These are phyloP conservation scores for Thelephora ganbajun DNA, from an alignment of 768 basidiomycete species.

Conservation along the genomic window DNA sequence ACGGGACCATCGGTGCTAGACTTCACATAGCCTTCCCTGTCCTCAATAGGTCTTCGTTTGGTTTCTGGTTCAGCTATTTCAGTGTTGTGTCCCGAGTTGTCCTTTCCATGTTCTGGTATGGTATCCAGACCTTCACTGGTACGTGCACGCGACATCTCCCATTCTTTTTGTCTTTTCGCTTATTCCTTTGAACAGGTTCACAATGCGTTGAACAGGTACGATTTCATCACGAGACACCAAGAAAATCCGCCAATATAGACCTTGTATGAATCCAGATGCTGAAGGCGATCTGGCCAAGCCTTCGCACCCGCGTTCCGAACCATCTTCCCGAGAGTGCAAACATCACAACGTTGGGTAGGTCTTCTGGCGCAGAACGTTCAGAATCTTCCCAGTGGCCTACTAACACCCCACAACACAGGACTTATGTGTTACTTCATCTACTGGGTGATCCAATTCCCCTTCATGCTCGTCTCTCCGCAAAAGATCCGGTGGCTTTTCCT, in stretches of 20 bases:
- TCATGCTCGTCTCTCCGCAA: slow-evolving; percentile 67
- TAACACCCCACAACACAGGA: slow-evolving; percentile 21
- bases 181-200: slow-evolving; percentile 21
- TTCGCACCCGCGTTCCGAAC: slow-evolving; percentile 44
- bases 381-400: background rate
- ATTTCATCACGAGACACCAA: background rate
- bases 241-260: background rate
- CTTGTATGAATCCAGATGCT: slow-evolving; percentile 29
- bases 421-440: slow-evolving; percentile 66
- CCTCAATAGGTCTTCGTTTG: slow-evolving; percentile 76
- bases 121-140: slow-evolving; percentile 39
- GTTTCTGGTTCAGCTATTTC: slow-evolving; percentile 86
- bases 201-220: slow-evolving; percentile 55
- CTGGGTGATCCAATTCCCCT: slow-evolving; percentile 66
- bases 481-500: slow-evolving; percentile 67
- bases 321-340: slow-evolving; percentile 38
- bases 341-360: slow-evolving; percentile 54
- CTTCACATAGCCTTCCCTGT: slow-evolving; percentile 67
- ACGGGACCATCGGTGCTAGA: slow-evolving; percentile 66
- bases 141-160: background rate
- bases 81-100: slow-evolving; percentile 64
- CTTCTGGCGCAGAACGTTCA: too few relatives aligned
- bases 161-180: background rate
- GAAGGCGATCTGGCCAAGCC: slow-evolving; percentile 73
- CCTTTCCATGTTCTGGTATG: slow-evolving; percentile 75